Evolutionary conservation across 2,329 filamentous ascomycete species (phyloP), one percentile per base, ranked within the genome.

Genomic region (Aquanectria penicillioides): DNA sequence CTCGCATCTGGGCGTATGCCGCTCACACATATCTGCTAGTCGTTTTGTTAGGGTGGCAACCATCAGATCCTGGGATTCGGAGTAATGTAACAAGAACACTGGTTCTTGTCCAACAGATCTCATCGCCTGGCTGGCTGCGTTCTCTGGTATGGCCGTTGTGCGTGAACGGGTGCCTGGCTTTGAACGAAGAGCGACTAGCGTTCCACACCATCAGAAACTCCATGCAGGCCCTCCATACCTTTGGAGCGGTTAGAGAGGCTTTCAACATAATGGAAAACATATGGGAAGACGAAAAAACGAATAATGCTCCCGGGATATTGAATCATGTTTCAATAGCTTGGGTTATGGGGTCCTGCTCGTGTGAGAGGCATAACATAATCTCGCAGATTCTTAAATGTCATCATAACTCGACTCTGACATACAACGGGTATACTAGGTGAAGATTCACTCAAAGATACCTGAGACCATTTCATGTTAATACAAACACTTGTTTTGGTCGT

Each of bases 61-160:
- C 40, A 2, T 33, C 22, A 1, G 25, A 49, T n/a, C 9, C 28
- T 1, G 15, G 28, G 6, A 55, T 55, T 8, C 36, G 36, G 8
- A 18, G 12, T 11, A 55, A 48, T 15, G 36, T 15, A 2, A 11
- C 28, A 1, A n/a, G 10, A 26, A 4, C 13, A 36, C 48, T 15
- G 28, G 43, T n/a, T 1, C 12, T 55, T 9, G 23, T 48, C 9
- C 28, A 22, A 3, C 25, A 20, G 15, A 55, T 49, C 17, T 2
- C 13, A 4, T 53, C 56, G 7, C 43, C 43, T 11, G 23, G n/a
- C 4, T 54, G 49, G 56, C 43, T 59, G 3, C 56, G 56, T 1
- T 49, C 41, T 10, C 23, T 59, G 6, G 43, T 44, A 4, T 59
- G 56, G 56, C 43, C 56, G 2, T 54, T 59, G 13, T 59, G 43